These are phyloP conservation scores for Huiozyma sinensis DNA, from an alignment of 805 yeast genomes.

Conservation along the genomic window DNA sequence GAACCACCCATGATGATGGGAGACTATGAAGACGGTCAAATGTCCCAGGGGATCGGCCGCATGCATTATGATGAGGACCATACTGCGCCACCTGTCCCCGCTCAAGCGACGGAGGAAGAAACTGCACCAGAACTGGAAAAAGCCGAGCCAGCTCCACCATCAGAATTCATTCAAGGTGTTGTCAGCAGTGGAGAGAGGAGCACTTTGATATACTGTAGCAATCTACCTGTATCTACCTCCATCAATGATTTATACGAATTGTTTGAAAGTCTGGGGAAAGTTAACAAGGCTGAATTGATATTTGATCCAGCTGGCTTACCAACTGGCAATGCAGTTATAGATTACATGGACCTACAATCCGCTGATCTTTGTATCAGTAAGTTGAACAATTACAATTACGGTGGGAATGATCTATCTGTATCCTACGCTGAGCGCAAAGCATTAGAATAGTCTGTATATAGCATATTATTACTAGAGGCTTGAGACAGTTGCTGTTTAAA, in stretches of 20 bases:
- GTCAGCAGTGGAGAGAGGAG: slow-evolving; percentile 51
- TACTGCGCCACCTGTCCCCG: background rate
- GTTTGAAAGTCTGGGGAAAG: slow-evolving; percentile 74
- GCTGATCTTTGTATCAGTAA: slow-evolving; percentile 69
- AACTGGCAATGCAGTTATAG: slow-evolving; percentile 74
- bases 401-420: slow-evolving; percentile 62
- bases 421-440: slow-evolving; percentile 44
- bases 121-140: background rate
- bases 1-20: background rate
- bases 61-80: background rate
- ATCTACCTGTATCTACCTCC: slow-evolving; percentile 82
- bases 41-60: background rate
- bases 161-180: slow-evolving; percentile 53
- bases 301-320: slow-evolving; percentile 53
- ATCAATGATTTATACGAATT: slow-evolving; percentile 74
- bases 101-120: background rate
- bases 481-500: too few species aligned
- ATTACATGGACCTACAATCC: slow-evolving; percentile 50
- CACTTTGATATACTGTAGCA: slow-evolving; percentile 53
- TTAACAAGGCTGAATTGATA: slow-evolving; percentile 67
- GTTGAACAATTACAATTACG: slow-evolving; percentile 73
- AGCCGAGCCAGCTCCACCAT: background rate
- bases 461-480: too few species aligned
- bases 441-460: too few species aligned
- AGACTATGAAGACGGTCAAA: background rate